Evolutionary conservation across 768 basidiomycete species (phyloP), one percentile per base, ranked within the genome.

Genomic region (Phanerochaete sordida): DNA sequence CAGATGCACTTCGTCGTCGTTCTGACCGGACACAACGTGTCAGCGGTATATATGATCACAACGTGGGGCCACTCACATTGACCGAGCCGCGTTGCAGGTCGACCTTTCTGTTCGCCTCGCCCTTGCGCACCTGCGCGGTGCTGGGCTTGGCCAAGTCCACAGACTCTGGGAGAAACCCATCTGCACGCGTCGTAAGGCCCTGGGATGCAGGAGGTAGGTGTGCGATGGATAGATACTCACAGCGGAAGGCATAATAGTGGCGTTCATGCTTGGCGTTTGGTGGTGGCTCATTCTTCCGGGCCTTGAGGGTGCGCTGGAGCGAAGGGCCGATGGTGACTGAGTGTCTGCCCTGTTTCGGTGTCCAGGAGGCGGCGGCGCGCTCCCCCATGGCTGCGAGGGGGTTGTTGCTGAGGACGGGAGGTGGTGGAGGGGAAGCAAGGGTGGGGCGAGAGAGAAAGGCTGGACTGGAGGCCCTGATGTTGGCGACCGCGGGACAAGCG

Each of bases 211-310:
- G n/a, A n/a, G n/a, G n/a, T n/a, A n/a, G n/a, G n/a, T n/a, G n/a
- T n/a, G n/a, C n/a, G n/a, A n/a, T n/a, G n/a, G n/a, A n/a, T n/a
- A n/a, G n/a, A n/a, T n/a, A n/a, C n/a, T n/a, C n/a, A 91, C 90
- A 92, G 64, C 87, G 80, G 66, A 92, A 83, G n/a, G 87, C 84
- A 69, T 87, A 89, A 72, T 90, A 89, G 64, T 90, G 86, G 56
- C 82, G 79, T 68, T 85, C 84, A 27, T 84, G 74, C 58, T 77
- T 77, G 37, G 65, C 69, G 77, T 71, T 70, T 48, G 65, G 76
- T 6, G 79, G 72, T 1, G 76, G 74, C 27, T 59, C 68, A 26
- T 83, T 83, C 66, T 84, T 85, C 66, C 89, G 84, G 11, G 86
- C 84, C 69, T 85, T 90, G 68, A 92, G 79, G 3, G 85, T 81